Conservation (phyloP, 192 early-diverging fungal species). For the Backusella parvicylindrica region DNA sequence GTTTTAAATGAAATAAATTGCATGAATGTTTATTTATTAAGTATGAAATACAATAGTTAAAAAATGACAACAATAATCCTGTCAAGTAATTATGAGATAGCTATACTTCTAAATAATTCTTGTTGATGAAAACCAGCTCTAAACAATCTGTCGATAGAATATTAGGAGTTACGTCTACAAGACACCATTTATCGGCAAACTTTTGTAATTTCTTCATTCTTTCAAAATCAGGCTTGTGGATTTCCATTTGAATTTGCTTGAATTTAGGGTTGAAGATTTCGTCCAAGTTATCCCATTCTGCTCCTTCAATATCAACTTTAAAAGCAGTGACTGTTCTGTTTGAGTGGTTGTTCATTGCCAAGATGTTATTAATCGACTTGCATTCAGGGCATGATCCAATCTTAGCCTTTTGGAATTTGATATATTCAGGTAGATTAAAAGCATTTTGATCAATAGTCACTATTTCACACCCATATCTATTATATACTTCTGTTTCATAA, state of each 20-base stretch:
- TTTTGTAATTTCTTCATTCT: neutral
- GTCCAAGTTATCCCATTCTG: conserved; percentile 1
- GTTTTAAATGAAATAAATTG: neutral
- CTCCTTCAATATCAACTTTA: conserved; percentile 1
- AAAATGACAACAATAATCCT: neutral
- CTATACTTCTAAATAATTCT: neutral
- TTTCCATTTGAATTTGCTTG: conserved; percentile 6
- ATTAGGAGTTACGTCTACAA: conserved; percentile 7
- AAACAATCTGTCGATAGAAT: neutral
- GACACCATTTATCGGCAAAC: neutral
- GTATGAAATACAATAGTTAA: neutral
- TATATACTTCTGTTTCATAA: neutral
- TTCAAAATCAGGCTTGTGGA: neutral
- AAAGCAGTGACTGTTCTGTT: neutral
- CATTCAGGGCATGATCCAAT: conserved; percentile 4
- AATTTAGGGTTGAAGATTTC: neutral
- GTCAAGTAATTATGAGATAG: neutral
- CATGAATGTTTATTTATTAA: neutral
- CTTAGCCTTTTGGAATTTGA: neutral
- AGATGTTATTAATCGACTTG: neutral
- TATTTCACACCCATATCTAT: neutral
- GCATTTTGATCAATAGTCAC: neutral
- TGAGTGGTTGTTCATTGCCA: neutral
- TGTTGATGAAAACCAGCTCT: neutral
- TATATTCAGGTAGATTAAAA: neutral